phyloP scores from a whole-genome alignment of 1,139 yeast species.

The Candida sanyaensis region DNA sequence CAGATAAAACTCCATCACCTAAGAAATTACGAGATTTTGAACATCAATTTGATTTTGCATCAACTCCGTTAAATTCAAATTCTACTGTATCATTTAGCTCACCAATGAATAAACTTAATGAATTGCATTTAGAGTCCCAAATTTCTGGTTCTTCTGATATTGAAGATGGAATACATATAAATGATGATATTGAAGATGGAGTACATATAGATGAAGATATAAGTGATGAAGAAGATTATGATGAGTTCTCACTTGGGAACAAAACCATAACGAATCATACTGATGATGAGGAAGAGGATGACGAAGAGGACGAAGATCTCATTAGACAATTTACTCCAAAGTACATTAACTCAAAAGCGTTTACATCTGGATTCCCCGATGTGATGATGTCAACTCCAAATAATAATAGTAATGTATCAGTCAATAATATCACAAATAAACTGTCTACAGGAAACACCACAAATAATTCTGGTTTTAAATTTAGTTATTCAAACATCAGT shows the following conservation, averaged over 20 bases:
- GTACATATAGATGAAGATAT: slow-evolving; percentile 9
- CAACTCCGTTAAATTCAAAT: slow-evolving; percentile 34
- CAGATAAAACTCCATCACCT: slow-evolving; percentile 17
- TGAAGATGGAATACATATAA: slow-evolving; percentile 4
- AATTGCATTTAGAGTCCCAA: slow-evolving; percentile 25
- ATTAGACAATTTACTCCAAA: slow-evolving; percentile 7
- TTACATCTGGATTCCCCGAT: slow-evolving; percentile 12
- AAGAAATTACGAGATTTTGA: slow-evolving; percentile 2
- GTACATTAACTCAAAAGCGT: slow-evolving; percentile 12
- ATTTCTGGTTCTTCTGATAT: slow-evolving; percentile 5
- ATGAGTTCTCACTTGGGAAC: slow-evolving; percentile 18
- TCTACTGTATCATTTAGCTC: slow-evolving; percentile 33
- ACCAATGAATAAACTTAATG: slow-evolving; percentile 36
- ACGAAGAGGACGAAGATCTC: slow-evolving; percentile 4
- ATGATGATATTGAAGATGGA: slow-evolving; percentile 7
- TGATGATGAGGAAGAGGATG: slow-evolving; percentile 7
- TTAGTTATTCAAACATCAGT: slow-evolving; percentile 26
- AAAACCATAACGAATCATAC: slow-evolving; percentile 18
- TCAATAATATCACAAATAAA: not conserved
- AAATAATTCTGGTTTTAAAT: slow-evolving; percentile 18
- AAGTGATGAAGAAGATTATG: slow-evolving; percentile 15
- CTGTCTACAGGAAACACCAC: slow-evolving; percentile 12
- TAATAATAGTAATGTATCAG: slow-evolving; percentile 10
- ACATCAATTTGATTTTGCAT: slow-evolving; percentile 20
- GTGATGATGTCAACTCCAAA: slow-evolving; percentile 8